These are phyloP conservation scores for Oidium heveae DNA, from an alignment of 2,329 filamentous ascomycete genomes.

Conservation along the genomic window DNA sequence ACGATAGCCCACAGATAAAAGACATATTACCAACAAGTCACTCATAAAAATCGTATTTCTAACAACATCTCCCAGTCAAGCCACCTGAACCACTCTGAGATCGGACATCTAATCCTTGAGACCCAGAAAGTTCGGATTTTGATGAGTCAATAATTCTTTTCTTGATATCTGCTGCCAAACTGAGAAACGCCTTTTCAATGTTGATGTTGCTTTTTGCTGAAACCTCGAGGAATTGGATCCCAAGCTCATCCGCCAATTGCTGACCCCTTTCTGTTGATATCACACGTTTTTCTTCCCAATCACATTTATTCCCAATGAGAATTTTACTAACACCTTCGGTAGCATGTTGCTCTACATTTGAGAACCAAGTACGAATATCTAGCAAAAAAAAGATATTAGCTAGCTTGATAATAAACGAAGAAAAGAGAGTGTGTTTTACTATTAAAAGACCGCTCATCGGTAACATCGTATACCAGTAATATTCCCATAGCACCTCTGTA, in stretches of 20 bases:
- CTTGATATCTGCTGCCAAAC: slow-evolving; percentile 88
- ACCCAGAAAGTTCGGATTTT: slow-evolving; percentile 40
- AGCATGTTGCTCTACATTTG: slow-evolving; percentile 97
- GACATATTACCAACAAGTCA: neutral
- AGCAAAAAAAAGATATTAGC: neutral
- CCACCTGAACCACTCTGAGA: slow-evolving; percentile 26
- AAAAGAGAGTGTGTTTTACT: slow-evolving; percentile 23
- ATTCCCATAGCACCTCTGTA: slow-evolving; percentile 98
- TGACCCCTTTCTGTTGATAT: slow-evolving; percentile 86
- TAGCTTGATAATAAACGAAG: no score
- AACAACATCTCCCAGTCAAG: slow-evolving; percentile 54
- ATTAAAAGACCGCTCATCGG: slow-evolving; percentile 99
- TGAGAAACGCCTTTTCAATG: slow-evolving; percentile 97
- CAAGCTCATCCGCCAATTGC: slow-evolving; percentile 78
- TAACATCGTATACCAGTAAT: slow-evolving; percentile 92
- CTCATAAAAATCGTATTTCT: slow-evolving; percentile 14
- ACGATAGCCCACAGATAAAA: slow-evolving; percentile 6
- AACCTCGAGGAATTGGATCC: slow-evolving; percentile 95
- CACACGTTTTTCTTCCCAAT: slow-evolving; percentile 97
- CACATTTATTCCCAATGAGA: slow-evolving; percentile 97
- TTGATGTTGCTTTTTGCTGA: slow-evolving; percentile 99
- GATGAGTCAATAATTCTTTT: slow-evolving; percentile 86
- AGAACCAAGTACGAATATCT: slow-evolving; percentile 99
- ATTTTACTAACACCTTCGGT: slow-evolving; percentile 99
- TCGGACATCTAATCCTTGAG: slow-evolving; percentile 41